These are phyloP conservation scores for Pseudoscleropodium purum DNA, from an alignment of 225 moss, liverwort and hornwort genomes.

Conservation along the genomic window DNA sequence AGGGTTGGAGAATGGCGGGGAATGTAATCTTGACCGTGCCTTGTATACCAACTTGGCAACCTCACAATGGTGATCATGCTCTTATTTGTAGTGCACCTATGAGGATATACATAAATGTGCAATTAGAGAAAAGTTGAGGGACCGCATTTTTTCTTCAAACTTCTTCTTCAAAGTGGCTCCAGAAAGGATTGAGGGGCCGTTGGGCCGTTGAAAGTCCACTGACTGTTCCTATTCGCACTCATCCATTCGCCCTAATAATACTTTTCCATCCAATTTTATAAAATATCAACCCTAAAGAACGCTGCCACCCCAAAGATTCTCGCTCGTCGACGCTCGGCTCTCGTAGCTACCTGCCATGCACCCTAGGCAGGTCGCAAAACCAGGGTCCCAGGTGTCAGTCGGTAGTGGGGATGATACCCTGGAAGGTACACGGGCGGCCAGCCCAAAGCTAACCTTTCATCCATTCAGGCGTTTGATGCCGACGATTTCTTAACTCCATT, in stretches of 20 bases:
- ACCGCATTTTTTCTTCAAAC: neutral
- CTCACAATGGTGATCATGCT: fast-evolving
- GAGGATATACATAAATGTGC: neutral
- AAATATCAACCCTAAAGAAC: neutral
- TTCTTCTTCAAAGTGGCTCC: neutral
- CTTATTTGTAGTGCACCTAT: neutral
- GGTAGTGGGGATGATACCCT: neutral
- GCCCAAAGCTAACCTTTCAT: neutral
- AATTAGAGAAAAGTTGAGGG: neutral
- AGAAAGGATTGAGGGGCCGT: neutral
- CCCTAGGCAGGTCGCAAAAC: neutral
- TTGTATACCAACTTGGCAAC: fast-evolving
- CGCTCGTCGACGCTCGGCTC: neutral
- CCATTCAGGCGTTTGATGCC: neutral
- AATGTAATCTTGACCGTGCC: fast-evolving
- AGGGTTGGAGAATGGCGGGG: too few relatives aligned
- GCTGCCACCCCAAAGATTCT: constrained; percentile 9
- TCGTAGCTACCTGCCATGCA: neutral
- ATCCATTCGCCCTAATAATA: neutral
- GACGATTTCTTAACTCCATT: neutral
- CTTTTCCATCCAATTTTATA: neutral
- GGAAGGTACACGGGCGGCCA: neutral
- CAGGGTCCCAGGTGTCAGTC: neutral
- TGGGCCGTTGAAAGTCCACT: neutral
- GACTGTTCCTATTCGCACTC: neutral